Evolutionary conservation across 1,284 basidiomycete species (phyloP).

Genomic region (Xanthoconium separans): DNA sequence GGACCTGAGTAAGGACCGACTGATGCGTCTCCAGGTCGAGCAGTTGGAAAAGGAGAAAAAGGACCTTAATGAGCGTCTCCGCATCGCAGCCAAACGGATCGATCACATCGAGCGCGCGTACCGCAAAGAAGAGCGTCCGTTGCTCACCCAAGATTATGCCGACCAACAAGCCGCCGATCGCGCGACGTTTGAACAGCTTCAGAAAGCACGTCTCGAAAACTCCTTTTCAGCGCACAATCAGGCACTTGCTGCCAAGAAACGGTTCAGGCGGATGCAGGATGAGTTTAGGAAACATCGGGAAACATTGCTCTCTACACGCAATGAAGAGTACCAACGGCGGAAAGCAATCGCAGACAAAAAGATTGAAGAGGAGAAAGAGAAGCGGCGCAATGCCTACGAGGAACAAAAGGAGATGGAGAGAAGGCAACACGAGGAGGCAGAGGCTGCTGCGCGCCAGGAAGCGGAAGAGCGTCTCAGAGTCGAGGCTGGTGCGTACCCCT

Average conservation of each 20-base stretch:
- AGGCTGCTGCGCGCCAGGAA: slow-evolving; percentile 38
- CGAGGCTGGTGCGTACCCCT: slow-evolving; percentile 36
- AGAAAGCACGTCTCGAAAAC: slow-evolving; percentile 61
- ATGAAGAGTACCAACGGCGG: slow-evolving; percentile 71
- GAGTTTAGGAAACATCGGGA: slow-evolving; percentile 72
- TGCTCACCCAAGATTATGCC: slow-evolving; percentile 88
- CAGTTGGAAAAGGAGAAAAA: slow-evolving; percentile 98
- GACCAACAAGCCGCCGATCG: slow-evolving; percentile 80
- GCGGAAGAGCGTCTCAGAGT: slow-evolving; percentile 52
- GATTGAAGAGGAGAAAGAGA: slow-evolving; percentile 86
- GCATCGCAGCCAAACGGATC: slow-evolving; percentile 86
- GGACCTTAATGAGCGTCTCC: slow-evolving; percentile 81
- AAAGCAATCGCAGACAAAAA: slow-evolving; percentile 63
- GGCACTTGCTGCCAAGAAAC: slow-evolving; percentile 76
- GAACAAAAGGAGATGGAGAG: slow-evolving; percentile 60
- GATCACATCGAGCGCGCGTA: slow-evolving; percentile 97
- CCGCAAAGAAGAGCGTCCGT: slow-evolving; percentile 90
- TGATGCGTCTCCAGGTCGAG: slow-evolving; percentile 91
- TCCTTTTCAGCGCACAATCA: slow-evolving; percentile 66
- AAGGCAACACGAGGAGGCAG: slow-evolving; percentile 49
- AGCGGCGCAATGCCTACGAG: slow-evolving; percentile 57
- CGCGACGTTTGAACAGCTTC: slow-evolving; percentile 65
- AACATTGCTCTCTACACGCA: slow-evolving; percentile 61
- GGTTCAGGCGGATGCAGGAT: slow-evolving; percentile 72
- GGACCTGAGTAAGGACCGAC: slow-evolving; percentile 82